Evolutionary conservation across 1,284 basidiomycete genomes (phyloP), one percentile per base, ranked within the genome.

Genomic region (Marasmius tenuissimus): DNA sequence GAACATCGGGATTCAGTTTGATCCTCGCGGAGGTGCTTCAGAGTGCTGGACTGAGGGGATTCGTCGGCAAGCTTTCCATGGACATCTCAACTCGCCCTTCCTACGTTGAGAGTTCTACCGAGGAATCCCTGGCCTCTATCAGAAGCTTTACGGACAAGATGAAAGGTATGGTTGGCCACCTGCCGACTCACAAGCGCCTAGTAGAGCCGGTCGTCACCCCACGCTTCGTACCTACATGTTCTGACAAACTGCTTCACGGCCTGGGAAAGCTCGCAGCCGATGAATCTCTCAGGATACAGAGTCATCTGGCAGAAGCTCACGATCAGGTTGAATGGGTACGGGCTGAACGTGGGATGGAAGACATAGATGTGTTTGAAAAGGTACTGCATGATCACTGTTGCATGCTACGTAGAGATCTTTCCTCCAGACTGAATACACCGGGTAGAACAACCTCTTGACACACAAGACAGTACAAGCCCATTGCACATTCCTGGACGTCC

Each of bases 11-110:
- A 14, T 50, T 20, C 60, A 94, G 92, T 70, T 67, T 94, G 10
- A 86, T 94, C 22, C 84, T 95, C 0, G 92, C 92, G 1, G 76
- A 85, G 38, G 81, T 79, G 7, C 92, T 94, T 83, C 86, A 87
- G 63, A 68, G 75, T 0, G 83, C 83, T n/a, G 92, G 93, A 1
- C 69, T 95, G 18, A 79, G 93, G 42, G 91, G 85, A 0, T 92
- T 91, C 66, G 83, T 95, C 14, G 93, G 93, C 22, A 95, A 95
- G 70, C 77, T 95, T 12, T 92, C 91, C 0, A 94, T 94, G 92
- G 92, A 94, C 71, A 85, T 85, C 38, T 91, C 88, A 7, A 83
- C 86, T n/a, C 80, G 87, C 0, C 80, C 85, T 0, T 83, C 87
- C 0, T 95, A 95, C 72, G 77, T 84, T 49, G 93, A 95, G 70